phyloP scores from a whole-genome alignment of 2,329 filamentous ascomycete species.

The Trichocomaceae sp. region DNA sequence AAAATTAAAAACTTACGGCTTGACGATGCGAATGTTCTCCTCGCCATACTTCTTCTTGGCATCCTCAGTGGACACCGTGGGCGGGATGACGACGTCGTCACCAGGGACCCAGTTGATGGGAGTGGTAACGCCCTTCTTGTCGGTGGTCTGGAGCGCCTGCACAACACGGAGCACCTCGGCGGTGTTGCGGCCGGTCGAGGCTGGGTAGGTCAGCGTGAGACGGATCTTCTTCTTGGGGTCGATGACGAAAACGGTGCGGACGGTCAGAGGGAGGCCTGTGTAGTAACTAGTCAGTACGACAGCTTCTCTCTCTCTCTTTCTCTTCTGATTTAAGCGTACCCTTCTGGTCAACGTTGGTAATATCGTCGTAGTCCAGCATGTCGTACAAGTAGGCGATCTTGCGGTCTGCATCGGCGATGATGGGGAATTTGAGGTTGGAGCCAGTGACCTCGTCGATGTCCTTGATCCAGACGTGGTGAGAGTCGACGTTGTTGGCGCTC shows the following conservation, averaged over 20 bases:
- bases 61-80: constrained; percentile 72
- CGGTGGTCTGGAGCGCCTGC: constrained; percentile 73
- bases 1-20: constrained; percentile 43
- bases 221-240: constrained; percentile 91
- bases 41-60: constrained; percentile 83
- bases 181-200: constrained; percentile 79
- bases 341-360: constrained; percentile 73
- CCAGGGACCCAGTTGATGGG: constrained; percentile 87
- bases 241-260: constrained; percentile 91
- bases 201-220: constrained; percentile 86
- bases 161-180: constrained; percentile 71
- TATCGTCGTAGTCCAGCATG: constrained; percentile 78
- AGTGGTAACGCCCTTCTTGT: constrained; percentile 81
- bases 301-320: background rate
- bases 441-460: constrained; percentile 76
- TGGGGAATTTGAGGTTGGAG: constrained; percentile 65
- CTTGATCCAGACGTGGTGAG: constrained; percentile 83
- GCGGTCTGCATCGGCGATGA: constrained; percentile 74
- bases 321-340: constrained; percentile 34
- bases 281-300: too few species aligned
- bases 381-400: constrained; percentile 70
- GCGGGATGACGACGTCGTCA: constrained; percentile 88
- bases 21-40: constrained; percentile 47
- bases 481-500: constrained; percentile 73
- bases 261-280: constrained; percentile 70